Base-by-base conservation (phyloP, 1,284 basidiomycete genomes). In the Tilletiaria anomala region DNA sequence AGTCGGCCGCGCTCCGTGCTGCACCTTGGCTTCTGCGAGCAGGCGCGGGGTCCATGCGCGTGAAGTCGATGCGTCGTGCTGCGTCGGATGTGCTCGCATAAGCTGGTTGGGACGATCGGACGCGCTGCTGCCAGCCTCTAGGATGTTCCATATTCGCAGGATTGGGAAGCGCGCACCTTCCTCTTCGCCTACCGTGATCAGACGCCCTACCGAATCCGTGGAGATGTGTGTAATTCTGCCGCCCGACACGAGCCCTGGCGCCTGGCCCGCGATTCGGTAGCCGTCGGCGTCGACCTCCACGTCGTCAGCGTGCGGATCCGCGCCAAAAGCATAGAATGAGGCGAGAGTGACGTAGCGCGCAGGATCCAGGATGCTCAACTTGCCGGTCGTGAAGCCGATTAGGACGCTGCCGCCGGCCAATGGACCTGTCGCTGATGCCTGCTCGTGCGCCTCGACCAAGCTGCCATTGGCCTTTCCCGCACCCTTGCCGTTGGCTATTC, bases 141-240 rank as follows among this genome's bases (percentile, higher is more conserved):
- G 44, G 32, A 66, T 35, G 34, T 62, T 52, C 63, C 63, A 66
- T 2, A 66, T 53, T 15, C 61, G 45, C 34, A 66, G 33, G 5
- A 60, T 38, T 0, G 58, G 58, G 21, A 57, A 55, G 5, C 51
- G 45, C 10, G 44, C 42, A 14, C 43, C 46, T 21, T 50, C 53
- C 32, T 64, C 54, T 18, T 56, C 52, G 5, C 62, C 62, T 0
- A 61, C 40, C 1, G 54, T 43, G 2, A 65, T 34, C 14, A 61
- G 41, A 10, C 53, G 39, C 4, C 51, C 54, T 2, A 49, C 37
- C 2, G 41, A 35, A 35, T 62, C 62, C 15, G 48, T 45, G 0
- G 55, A 53, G n/a, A 64, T 34, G 37, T 56, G 53, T 1, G 51
- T 51, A 19, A 52, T 42, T n/a, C 58, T 35, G 11, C 50, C 57